These are phyloP conservation scores for Colletotrichum sp. DNA, from an alignment of 2,329 filamentous ascomycete species.

Conservation along the genomic window DNA sequence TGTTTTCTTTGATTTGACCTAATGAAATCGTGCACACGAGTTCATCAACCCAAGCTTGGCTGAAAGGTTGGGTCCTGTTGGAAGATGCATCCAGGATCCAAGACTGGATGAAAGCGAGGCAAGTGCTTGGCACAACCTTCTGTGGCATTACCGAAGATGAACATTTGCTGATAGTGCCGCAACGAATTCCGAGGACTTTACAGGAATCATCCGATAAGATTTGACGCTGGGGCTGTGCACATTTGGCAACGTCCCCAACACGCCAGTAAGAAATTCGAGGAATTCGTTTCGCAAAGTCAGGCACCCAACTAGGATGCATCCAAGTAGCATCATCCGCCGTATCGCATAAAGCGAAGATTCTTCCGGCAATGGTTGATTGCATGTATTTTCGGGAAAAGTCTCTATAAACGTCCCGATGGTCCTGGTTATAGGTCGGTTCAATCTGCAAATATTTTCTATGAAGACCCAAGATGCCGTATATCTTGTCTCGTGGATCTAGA, in stretches of 20 bases:
- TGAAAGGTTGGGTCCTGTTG: rapidly evolving
- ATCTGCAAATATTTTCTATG: rapidly evolving
- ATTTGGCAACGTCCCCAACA: rapidly evolving
- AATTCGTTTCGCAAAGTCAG: not conserved
- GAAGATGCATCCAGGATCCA: not conserved
- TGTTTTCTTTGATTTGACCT: rapidly evolving
- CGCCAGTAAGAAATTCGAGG: rapidly evolving
- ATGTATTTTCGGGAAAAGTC: not conserved
- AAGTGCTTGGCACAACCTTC: rapidly evolving
- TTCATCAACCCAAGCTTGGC: not conserved
- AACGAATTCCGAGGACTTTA: rapidly evolving
- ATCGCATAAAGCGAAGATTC: not conserved
- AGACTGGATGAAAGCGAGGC: rapidly evolving
- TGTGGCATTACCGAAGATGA: not conserved
- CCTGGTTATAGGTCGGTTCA: not conserved
- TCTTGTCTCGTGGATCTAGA: not conserved
- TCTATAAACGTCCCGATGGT: not conserved
- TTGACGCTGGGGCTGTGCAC: rapidly evolving
- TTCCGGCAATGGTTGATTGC: too few species aligned
- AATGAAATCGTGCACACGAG: rapidly evolving
- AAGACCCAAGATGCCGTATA: not conserved
- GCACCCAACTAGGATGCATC: not conserved
- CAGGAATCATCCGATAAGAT: not conserved
- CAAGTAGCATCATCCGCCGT: not conserved
- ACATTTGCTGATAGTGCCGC: not conserved